Percentiles rank a stretch among this genome's conserved stretches.
phyloP scores from a whole-genome alignment of 352 stramenopile species.

The Phytopythium vexans region DNA sequence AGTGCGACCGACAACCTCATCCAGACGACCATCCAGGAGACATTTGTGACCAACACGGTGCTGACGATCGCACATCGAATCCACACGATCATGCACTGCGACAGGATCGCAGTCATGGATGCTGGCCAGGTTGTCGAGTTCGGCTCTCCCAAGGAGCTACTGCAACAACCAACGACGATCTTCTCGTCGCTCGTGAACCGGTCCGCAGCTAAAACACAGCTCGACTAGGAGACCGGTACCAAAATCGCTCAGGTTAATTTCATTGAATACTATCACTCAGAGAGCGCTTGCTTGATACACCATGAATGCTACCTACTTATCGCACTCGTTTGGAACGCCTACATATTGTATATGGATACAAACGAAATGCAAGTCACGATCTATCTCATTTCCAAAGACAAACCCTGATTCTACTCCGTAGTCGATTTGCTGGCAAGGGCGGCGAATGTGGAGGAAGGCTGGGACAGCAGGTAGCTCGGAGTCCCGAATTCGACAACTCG shows the following conservation, averaged over 20 bases:
- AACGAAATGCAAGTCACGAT: too few relatives aligned
- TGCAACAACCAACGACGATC: conserved; percentile 33
- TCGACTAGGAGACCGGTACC: too few relatives aligned
- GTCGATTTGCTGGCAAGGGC: too few relatives aligned
- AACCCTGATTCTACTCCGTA: too few relatives aligned
- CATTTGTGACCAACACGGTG: conserved; percentile 86
- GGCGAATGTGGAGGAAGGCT: too few relatives aligned
- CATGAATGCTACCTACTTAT: too few relatives aligned
- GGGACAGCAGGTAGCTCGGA: conserved; percentile 94
- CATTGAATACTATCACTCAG: too few relatives aligned
- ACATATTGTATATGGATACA: too few relatives aligned
- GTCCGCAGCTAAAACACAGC: not conserved
- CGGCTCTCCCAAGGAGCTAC: conserved; percentile 58
- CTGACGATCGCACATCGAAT: conserved; percentile 96
- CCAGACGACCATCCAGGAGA: conserved; percentile 48
- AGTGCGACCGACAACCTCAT: conserved; percentile 57
- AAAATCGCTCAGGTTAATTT: too few relatives aligned
- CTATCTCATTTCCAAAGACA: too few relatives aligned
- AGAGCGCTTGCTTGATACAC: conserved; percentile 34
- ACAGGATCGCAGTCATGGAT: conserved; percentile 88
- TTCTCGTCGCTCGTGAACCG: conserved; percentile 30
- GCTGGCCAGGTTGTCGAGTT: conserved; percentile 82
- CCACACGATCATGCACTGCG: conserved; percentile 93
- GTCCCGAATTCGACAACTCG: conserved; percentile 92
- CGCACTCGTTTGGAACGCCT: too few relatives aligned